A percentile compares a stretch with the other conserved stretches of the same genome.
Conservation (phyloP, 495 filamentous ascomycete genomes). For the Sphaerosporella brunnea region DNA sequence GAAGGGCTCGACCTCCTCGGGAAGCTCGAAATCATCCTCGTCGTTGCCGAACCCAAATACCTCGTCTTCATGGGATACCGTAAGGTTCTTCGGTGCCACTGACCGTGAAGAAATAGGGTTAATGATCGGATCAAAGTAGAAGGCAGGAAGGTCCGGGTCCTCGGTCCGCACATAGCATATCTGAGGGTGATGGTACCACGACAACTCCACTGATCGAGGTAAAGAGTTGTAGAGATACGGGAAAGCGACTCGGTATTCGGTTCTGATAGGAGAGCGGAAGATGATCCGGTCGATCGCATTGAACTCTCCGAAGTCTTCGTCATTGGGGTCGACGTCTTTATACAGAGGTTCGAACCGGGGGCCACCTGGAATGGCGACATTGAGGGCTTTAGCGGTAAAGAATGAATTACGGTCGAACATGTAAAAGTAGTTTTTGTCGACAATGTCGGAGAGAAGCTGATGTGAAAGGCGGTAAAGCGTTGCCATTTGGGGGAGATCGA, state of each 20-base stretch:
- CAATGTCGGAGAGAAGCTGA: constrained; percentile 76
- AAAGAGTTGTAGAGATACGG: constrained; percentile 94
- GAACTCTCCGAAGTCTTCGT: constrained; percentile 99
- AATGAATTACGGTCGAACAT: constrained; percentile 96
- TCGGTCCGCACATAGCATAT: constrained; percentile 79
- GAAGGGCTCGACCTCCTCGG: constrained; percentile 67
- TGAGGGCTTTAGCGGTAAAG: constrained; percentile 89
- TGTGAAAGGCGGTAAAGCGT: constrained; percentile 82
- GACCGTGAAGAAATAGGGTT: constrained; percentile 93
- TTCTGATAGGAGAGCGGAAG: constrained; percentile 87
- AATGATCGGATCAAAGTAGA: constrained; percentile 94
- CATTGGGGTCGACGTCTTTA: constrained; percentile 97
- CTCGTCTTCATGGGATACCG: constrained; percentile 83
- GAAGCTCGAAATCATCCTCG: constrained; percentile 76
- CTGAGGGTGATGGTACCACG: constrained; percentile 88
- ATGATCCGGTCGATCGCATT: constrained; percentile 99
- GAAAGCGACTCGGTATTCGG: constrained; percentile 87
- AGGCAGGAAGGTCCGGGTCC: constrained; percentile 77
- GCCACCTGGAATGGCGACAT: constrained; percentile 91
- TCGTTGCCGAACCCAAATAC: constrained; percentile 73
- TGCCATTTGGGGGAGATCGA: constrained; percentile 89
- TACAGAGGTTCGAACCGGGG: constrained; percentile 95
- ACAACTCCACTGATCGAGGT: constrained; percentile 79
- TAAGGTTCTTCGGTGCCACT: constrained; percentile 88
- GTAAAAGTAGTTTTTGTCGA: constrained; percentile 94